Base-by-base conservation (phyloP, 768 basidiomycete genomes). In the Tulasnella calospora region DNA sequence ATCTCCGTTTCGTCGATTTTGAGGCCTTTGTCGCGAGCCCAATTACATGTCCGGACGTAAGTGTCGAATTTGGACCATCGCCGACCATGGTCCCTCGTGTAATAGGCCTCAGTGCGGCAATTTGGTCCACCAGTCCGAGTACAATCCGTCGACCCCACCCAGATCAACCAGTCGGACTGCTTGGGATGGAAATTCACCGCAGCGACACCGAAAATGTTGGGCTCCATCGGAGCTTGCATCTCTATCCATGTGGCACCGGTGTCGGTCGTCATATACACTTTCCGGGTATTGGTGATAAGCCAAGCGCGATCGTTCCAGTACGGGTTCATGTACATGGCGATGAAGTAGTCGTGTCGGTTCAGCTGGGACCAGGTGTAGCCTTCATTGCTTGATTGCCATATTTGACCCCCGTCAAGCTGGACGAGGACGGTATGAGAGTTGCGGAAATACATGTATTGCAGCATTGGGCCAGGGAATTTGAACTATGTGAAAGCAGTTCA, bases 371-470 rank as follows among this genome's bases (percentile, higher is more conserved):
- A 99, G 0, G 91, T 91, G 84, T 94, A 95, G 0, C 97, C 98
- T 84, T 99, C 96, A 83, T 96, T 98, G 81, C 90, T 90, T 0
- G 95, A 98, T 85, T 98, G 96, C 95, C 95, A 99, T 76, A 99
- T 87, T 0, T 89, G 88, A 79, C 90, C 84, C 82, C 99, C 95
- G 1, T 83, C 83, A 3, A 98, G 88, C 8, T 94, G 91, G 55
- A 94, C 90, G 41, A 99, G 89, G 77, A 99, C 89, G 0, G 95
- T 96, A 89, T 94, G 81, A 19, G 94, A 95, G 0, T 92, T 87
- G 71, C 89, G 89, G 87, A 99, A 98, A 84, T 96, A 99, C 5
- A 90, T 87, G 81, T 94, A 89, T 82, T 96, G 94, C 23, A 88
- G 84, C 36, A 98, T 85, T n/a, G 84, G 83, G 15, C 87, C 85